Evolutionary conservation across 768 basidiomycete genomes (phyloP), one percentile per base, ranked within the genome.

Genomic region (Russula vinacea): DNA sequence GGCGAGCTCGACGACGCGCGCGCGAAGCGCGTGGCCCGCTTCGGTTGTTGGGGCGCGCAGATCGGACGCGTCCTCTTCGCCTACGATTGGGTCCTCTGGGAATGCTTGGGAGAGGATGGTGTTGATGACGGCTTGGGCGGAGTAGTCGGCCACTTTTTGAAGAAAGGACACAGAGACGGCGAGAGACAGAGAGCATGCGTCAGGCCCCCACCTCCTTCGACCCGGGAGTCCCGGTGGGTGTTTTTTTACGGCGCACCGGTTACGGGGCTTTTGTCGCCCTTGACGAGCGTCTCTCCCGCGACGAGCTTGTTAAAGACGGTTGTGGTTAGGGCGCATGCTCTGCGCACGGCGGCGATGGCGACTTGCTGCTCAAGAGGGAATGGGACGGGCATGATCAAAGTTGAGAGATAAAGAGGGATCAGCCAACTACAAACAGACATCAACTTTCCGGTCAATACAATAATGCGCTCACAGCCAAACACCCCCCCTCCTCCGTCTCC

Each of bases 101-200:
- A 97, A 98, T 0, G 87, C 85, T 14, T 78, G 77, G 17, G 75
- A 73, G 40, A 99, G 83, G 71, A 98, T 88, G 9, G 87, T 80
- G 64, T 89, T 89, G 70, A 99, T 87, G 47, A 98, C 84, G 0
- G 95, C 92, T 72, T 99, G 97, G 0, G 95, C 92, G 4, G 95
- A 84, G 74, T 88, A 94, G 76, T 98, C 97, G 42, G 90, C 97
- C 24, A 97, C 94, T 95, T 26, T 17, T 53, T n/a, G 35, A 35
- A 35, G 35, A 35, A n/a, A n/a, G n/a, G 33, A 35, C n/a, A 3
- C 47, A 14, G 9, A 49, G 22, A 45, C 17, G 9, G 45, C 22
- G n/a, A 9, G 13, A 26, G 4, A 19, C 29, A 13, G 29, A 32
- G 32, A 19, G 51, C 7, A 16, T 29, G 17, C 26, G 9, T 52